phyloP scores from a whole-genome alignment of 495 filamentous ascomycete genomes.

The Pseudomonodictys pantanalensis region DNA sequence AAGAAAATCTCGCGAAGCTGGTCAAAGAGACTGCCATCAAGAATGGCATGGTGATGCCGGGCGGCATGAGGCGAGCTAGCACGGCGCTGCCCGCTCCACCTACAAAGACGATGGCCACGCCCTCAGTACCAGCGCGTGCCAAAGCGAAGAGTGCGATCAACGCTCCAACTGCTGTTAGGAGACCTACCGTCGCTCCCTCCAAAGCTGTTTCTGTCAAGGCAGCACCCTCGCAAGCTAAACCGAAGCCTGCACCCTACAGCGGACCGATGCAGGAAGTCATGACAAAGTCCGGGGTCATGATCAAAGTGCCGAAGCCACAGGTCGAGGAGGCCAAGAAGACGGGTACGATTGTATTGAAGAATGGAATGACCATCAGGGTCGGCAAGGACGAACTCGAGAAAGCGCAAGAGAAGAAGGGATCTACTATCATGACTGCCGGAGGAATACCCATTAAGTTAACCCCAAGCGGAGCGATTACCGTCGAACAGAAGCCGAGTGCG shows the following conservation, averaged over 20 bases:
- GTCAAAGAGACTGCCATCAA: slow-evolving; percentile 33
- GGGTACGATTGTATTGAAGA: slow-evolving; percentile 23
- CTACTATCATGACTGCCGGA: slow-evolving; percentile 18
- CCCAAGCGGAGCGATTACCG: slow-evolving; percentile 17
- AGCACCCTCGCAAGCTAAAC: not conserved
- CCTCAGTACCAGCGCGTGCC: not conserved
- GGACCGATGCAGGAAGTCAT: slow-evolving; percentile 22
- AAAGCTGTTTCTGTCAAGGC: not conserved
- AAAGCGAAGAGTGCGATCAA: slow-evolving; percentile 25
- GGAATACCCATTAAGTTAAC: slow-evolving; percentile 28
- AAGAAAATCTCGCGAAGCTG: slow-evolving; percentile 30
- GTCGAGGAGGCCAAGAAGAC: slow-evolving; percentile 30
- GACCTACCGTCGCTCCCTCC: not conserved
- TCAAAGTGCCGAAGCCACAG: slow-evolving; percentile 28
- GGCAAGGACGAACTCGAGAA: slow-evolving; percentile 21
- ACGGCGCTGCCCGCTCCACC: slow-evolving; percentile 16
- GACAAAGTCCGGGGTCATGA: slow-evolving; percentile 28
- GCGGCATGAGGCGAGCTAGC: slow-evolving; percentile 8
- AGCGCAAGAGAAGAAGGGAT: slow-evolving; percentile 28
- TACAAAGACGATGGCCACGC: not conserved
- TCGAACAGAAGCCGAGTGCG: slow-evolving; percentile 5
- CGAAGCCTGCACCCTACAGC: slow-evolving; percentile 3
- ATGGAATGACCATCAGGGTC: slow-evolving; percentile 21
- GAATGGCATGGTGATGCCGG: slow-evolving; percentile 27
- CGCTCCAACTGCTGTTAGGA: not conserved